Conservation (phyloP, 1,139 yeast species). For the Yamadazyma sp. region DNA sequence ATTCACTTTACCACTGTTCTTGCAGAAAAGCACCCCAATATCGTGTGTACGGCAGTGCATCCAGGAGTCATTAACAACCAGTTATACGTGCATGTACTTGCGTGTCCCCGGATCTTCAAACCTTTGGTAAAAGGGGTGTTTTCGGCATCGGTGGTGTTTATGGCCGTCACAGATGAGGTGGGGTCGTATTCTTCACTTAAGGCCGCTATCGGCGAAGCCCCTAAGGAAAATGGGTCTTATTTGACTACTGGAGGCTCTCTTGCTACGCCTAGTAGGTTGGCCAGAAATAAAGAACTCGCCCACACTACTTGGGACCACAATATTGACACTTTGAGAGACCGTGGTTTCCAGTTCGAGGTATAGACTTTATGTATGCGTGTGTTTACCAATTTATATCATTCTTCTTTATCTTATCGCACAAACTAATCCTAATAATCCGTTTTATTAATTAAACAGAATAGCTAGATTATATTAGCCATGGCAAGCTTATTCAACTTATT, state of each 20-base stretch:
- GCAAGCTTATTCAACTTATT: conserved; percentile 10
- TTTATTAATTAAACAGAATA: background rate
- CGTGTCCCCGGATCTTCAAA: conserved; percentile 17
- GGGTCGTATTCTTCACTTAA: conserved; percentile 36
- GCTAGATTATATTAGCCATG: conserved; percentile 4
- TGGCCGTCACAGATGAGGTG: conserved; percentile 34
- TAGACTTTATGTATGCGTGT: background rate
- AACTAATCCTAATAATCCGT: conserved; percentile 1
- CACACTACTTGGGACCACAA: conserved; percentile 34
- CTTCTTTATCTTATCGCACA: conserved; percentile 10
- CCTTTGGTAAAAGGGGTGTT: conserved; percentile 18
- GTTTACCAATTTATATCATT: background rate
- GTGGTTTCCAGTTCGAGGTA: conserved; percentile 18
- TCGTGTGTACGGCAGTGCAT: conserved; percentile 36
- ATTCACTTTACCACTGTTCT: conserved; percentile 32
- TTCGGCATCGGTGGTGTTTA: conserved; percentile 12
- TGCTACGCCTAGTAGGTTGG: conserved; percentile 24
- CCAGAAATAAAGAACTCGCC: conserved; percentile 22
- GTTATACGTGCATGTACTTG: conserved; percentile 27
- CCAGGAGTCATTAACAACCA: conserved; percentile 44
- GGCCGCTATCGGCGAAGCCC: conserved; percentile 33
- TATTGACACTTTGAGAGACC: conserved; percentile 22
- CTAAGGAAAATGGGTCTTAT: conserved; percentile 33
- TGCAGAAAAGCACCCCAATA: conserved; percentile 30
- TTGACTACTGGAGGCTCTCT: conserved; percentile 35